Percentiles rank a stretch among this genome's conserved stretches.
Conservation (phyloP, 2,329 filamentous ascomycete genomes). For the Ceratocystis huliohia region DNA sequence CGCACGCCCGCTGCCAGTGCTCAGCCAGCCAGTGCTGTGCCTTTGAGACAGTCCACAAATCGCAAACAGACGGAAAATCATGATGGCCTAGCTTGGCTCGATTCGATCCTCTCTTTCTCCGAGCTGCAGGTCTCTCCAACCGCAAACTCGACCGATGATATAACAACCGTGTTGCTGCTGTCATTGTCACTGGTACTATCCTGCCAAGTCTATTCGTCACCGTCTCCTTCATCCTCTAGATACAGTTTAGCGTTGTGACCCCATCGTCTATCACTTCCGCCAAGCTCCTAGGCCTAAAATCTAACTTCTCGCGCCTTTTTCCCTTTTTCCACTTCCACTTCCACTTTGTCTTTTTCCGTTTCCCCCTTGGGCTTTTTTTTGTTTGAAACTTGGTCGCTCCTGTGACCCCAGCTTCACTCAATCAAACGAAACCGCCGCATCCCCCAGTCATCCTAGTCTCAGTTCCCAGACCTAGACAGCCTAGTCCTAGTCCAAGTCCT, state of each 20-base stretch:
- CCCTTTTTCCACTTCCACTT: neutral
- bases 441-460: neutral
- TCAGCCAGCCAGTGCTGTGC: neutral
- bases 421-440: neutral
- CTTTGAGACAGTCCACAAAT: neutral
- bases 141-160: neutral
- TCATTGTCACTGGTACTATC: neutral
- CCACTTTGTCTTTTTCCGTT: neutral
- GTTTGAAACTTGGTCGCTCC: slow-evolving; percentile 7
- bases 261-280: neutral
- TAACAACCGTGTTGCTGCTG: neutral
- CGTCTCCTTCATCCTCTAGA: neutral
- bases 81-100: neutral
- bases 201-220: neutral
- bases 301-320: neutral
- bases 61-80: neutral
- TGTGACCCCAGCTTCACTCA: neutral
- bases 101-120: slow-evolving; percentile 10
- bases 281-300: neutral
- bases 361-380: slow-evolving; percentile 11
- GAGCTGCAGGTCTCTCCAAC: neutral
- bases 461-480: neutral
- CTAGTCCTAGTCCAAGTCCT: neutral
- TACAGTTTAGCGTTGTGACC: neutral
- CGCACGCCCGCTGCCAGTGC: neutral